Base-by-base conservation (phyloP, 768 basidiomycete species). In the Mycena rosella region DNA sequence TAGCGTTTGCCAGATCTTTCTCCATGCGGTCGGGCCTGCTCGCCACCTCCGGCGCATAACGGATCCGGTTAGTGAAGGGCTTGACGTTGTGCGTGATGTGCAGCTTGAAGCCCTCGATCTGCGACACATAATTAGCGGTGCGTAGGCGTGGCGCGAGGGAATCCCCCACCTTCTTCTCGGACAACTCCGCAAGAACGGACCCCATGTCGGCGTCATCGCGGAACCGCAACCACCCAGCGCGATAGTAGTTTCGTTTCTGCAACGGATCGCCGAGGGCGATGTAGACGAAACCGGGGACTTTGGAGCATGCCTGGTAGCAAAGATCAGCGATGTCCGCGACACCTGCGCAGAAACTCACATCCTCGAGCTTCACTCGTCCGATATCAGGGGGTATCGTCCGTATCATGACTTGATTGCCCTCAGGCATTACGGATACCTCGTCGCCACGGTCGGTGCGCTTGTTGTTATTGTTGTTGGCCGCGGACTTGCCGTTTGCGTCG, bases 81-180 rank as follows among this genome's bases (percentile, higher is more conserved):
- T 88, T 90, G 53, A 87, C 83, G 74, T 89, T 93, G 76, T 94
- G 94, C 36, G 92, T 88, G 73, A 96, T 92, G 78, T 97, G 96
- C 56, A 98, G 83, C 75, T 95, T 96, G 85, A 98, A 98, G 62
- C 92, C 94, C 77, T 96, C 95, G 75, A 98, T 94, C 96, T 98
- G 63, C 49, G 49, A 49, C 58, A 61, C 60, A 65, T 26, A n/a
- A 32, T 55, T 59, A 42, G 67, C 26, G 26, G n/a, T 32, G 20
- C 32, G 55, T 63, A 32, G 34, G 47, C 42, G 38, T n/a, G 53
- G 22, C 20, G 52, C 14, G 54, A 53, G 53, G 60, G 26, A 29
- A 24, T 59, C 47, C 48, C 36, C 63, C 70, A 95, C 96, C 89
- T 96, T 96, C 76, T 91, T 92, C 72, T 95, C 94, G 58, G 92